phyloP scores from a whole-genome alignment of 2,329 filamentous ascomycete species.

The Hypoxylon sp. region DNA sequence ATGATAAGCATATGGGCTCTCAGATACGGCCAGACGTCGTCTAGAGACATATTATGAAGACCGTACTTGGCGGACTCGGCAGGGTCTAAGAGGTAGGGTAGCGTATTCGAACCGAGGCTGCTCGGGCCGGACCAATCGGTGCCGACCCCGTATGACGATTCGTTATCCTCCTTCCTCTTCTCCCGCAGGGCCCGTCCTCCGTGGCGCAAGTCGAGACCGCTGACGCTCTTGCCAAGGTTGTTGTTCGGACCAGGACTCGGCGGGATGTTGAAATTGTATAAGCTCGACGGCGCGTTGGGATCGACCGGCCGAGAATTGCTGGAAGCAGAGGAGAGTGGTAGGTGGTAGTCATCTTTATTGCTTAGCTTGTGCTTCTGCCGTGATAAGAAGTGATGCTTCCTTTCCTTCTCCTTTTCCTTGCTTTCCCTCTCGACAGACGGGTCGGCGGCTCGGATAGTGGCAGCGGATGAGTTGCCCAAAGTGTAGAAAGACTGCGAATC shows the following conservation, averaged over 20 bases:
- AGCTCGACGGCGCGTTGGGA: slow-evolving; percentile 74
- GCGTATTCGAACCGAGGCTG: slow-evolving; percentile 58
- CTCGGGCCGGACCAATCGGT: slow-evolving; percentile 63
- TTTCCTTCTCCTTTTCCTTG: slow-evolving; percentile 73
- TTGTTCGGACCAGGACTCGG: slow-evolving; percentile 72
- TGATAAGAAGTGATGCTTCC: slow-evolving; percentile 81
- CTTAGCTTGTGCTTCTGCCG: slow-evolving; percentile 80
- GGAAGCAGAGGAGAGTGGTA: slow-evolving; percentile 77
- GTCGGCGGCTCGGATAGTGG: slow-evolving; percentile 74
- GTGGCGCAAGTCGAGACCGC: slow-evolving; percentile 79
- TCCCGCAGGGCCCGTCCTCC: slow-evolving; percentile 79
- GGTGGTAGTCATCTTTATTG: slow-evolving; percentile 74
- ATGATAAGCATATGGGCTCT: slow-evolving; percentile 79
- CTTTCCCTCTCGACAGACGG: slow-evolving; percentile 55
- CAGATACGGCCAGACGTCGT: slow-evolving; percentile 84
- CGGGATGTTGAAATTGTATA: slow-evolving; percentile 81
- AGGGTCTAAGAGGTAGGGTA: slow-evolving; percentile 59
- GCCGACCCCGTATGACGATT: slow-evolving; percentile 53
- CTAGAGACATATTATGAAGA: slow-evolving; percentile 72
- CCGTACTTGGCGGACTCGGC: slow-evolving; percentile 67
- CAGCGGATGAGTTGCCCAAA: slow-evolving; percentile 77
- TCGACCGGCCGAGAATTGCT: slow-evolving; percentile 81
- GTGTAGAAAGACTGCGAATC: slow-evolving; percentile 76
- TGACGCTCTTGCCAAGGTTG: slow-evolving; percentile 82
- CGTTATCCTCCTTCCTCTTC: slow-evolving; percentile 78